phyloP scores from a whole-genome alignment of 768 basidiomycete species.

The Ramaria sp. region DNA sequence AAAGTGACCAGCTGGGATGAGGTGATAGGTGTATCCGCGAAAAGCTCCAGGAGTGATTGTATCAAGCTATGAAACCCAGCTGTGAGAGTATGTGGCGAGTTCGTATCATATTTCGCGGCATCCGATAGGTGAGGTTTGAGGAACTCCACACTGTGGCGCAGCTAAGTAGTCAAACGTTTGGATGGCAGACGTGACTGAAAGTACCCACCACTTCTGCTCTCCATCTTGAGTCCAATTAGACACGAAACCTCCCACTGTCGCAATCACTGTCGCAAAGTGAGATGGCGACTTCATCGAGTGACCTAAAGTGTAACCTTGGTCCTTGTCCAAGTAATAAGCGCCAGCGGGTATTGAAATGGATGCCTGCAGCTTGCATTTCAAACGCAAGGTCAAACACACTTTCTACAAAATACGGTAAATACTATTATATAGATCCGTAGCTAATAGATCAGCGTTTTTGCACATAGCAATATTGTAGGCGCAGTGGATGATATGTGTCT shows the following conservation, averaged over 20 bases:
- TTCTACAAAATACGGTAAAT: too few relatives aligned
- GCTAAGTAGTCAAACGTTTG: neutral
- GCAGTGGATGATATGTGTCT: too few relatives aligned
- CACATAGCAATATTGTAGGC: too few relatives aligned
- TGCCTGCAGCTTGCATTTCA: too few relatives aligned
- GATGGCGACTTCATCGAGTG: neutral
- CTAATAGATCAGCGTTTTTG: neutral
- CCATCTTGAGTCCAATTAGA: slow-evolving; percentile 1
- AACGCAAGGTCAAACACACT: too few relatives aligned
- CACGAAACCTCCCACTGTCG: neutral
- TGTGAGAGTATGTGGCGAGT: slow-evolving; percentile 44
- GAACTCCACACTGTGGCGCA: slow-evolving; percentile 1
- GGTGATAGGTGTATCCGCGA: slow-evolving; percentile 36
- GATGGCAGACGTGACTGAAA: neutral
- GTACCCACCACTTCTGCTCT: neutral
- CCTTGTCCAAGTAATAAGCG: neutral
- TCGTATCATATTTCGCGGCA: slow-evolving; percentile 25
- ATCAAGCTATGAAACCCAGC: slow-evolving; percentile 64
- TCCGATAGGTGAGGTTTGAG: slow-evolving; percentile 6
- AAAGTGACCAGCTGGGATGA: slow-evolving; percentile 48
- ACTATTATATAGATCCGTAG: too few relatives aligned
- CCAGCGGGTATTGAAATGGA: neutral
- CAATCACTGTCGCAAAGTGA: neutral
- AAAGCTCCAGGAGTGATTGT: slow-evolving; percentile 49
- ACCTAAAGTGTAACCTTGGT: too few relatives aligned